Evolutionary conservation across 2,329 filamentous ascomycete genomes (phyloP), one percentile per base, ranked within the genome.

Genomic region (Didymella pomorum): DNA sequence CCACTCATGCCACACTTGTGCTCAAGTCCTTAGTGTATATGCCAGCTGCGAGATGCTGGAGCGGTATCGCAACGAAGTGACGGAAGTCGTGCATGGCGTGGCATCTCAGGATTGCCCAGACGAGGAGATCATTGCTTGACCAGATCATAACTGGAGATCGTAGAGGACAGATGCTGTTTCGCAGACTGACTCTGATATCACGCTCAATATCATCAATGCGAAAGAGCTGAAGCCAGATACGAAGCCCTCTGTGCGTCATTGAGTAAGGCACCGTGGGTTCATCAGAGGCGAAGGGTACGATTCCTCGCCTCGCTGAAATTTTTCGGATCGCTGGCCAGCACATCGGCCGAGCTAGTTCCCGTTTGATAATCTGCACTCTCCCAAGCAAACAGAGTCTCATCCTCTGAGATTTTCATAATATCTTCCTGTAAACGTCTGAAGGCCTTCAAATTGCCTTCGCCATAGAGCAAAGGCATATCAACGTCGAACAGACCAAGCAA

Each of bases 401-500:
- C 66, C 3, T 65, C 58, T 0, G 62, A 64, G 0, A 56, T 54
- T 33, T 61, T 64, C 58, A 71, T 69, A 16, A 72, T 71, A 23
- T 71, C 70, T 51, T 70, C 62, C 51, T 70, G 67, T 12, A 65
- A 35, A 7, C 63, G 50, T 8, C 43, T 26, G 11, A 68, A 68
- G 0, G 64, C 66, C 29, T 62, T 67, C 3, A 39, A 7, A 7
- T 47, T 57, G 5, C 69, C 67, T 23, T 69, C 65, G 3, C 66
- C 65, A 11, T 69, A 68, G 0, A 68, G 28, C 8, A 65, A 23
- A 3, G 64, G 61, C 57, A 69, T 62, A 20, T 64, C 63, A 25
- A 67, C 62, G 31, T 64, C 61, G 35, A 71, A 70, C 0, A 71
- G 51, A 6, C 67, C 69, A 0, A 71, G 52, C 5, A 71, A 20